Conservation (phyloP, 495 filamentous ascomycete species). For the Penicillium riverlandense region DNA sequence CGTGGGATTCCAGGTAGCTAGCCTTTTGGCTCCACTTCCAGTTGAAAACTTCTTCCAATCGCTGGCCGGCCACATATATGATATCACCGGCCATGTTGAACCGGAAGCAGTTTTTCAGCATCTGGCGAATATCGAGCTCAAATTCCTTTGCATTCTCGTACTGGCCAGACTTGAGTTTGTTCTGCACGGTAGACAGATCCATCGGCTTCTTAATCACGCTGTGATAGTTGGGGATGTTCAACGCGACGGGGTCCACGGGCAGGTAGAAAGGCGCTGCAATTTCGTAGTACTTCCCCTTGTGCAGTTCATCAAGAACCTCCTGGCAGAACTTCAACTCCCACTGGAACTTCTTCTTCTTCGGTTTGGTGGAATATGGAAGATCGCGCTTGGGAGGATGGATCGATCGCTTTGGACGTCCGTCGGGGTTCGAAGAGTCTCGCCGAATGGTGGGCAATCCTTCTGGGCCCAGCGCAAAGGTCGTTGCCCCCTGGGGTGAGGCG, state of each 20-base stretch:
- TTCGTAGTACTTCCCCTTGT: conserved; percentile 60
- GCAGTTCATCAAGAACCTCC: conserved; percentile 67
- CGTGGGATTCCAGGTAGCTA: conserved; percentile 67
- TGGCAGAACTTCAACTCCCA: conserved; percentile 88
- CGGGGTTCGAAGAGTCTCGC: conserved; percentile 70
- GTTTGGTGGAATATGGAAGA: conserved; percentile 74
- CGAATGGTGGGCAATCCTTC: conserved; percentile 89
- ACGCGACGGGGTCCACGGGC: conserved; percentile 87
- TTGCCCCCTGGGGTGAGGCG: conserved; percentile 40
- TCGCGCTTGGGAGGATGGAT: conserved; percentile 91
- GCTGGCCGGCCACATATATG: conserved; percentile 61
- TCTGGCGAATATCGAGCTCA: conserved; percentile 70
- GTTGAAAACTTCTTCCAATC: conserved; percentile 66
- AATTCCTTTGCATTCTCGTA: conserved; percentile 83
- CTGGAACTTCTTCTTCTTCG: conserved; percentile 86
- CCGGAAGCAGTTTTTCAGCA: conserved; percentile 82
- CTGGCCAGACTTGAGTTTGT: conserved; percentile 71
- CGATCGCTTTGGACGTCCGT: conserved; percentile 82
- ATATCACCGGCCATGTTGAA: conserved; percentile 82
- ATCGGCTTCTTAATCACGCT: conserved; percentile 93
- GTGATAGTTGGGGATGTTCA: conserved; percentile 91
- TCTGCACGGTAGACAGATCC: conserved; percentile 73
- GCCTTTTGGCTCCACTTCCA: conserved; percentile 65
- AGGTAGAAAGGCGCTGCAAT: conserved; percentile 64
- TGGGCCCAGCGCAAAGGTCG: conserved; percentile 74